Conservation (phyloP, 1,284 basidiomycete species). For the Apiotrichum sp. region DNA sequence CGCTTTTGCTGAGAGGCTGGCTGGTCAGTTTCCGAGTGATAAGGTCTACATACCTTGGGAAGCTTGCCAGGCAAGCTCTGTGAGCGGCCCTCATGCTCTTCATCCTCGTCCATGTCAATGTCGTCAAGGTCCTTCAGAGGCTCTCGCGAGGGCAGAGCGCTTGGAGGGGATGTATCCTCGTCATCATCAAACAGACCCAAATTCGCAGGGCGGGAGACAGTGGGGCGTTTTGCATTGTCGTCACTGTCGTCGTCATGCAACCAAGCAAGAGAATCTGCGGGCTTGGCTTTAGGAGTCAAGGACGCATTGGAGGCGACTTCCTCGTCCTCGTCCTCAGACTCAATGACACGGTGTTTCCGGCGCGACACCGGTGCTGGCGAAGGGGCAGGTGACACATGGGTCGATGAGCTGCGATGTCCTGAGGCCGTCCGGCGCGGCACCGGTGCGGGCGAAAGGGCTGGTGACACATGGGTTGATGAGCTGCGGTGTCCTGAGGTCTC, state of each 20-base stretch:
- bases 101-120: neutral
- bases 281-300: neutral
- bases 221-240: neutral
- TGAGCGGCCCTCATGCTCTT: neutral
- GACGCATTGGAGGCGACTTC: neutral
- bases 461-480: neutral
- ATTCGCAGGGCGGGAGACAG: no score
- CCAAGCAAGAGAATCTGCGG: neutral
- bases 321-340: neutral
- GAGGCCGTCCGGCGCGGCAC: no score
- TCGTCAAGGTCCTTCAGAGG: no score
- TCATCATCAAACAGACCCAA: no score
- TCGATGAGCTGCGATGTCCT: no score
- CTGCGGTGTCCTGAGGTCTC: no score
- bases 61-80: neutral
- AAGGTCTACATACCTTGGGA: neutral
- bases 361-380: neutral
- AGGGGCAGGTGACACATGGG: no score
- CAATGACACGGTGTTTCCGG: neutral
- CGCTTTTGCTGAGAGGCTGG: slow-evolving; percentile 29
- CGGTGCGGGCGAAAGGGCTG: neutral
- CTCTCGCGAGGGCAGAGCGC: no score
- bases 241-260: neutral
- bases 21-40: neutral
- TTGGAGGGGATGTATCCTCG: no score